These are phyloP conservation scores for Flaveria trinervia DNA, from an alignment of 129 eudicot genomes.

Conservation along the genomic window DNA sequence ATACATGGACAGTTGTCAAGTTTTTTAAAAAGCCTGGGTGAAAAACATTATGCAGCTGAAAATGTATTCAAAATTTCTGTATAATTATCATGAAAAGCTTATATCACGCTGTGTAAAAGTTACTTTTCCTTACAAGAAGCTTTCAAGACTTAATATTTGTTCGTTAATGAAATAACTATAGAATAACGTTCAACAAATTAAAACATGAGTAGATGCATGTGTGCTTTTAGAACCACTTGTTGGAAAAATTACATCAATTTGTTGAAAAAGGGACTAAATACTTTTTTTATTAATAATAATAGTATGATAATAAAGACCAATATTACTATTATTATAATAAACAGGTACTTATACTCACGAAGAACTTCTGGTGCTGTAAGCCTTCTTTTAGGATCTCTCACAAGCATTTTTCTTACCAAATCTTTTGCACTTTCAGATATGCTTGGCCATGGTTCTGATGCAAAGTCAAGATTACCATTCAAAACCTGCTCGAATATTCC, in stretches of 20 bases:
- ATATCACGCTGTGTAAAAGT: neutral
- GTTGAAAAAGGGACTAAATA: neutral
- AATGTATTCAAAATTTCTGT: neutral
- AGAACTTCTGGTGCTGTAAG: conserved; percentile 88
- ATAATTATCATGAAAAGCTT: neutral
- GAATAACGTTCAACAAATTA: neutral
- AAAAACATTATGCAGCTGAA: neutral
- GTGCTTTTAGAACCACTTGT: conserved; percentile 14
- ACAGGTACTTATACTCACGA: conserved; percentile 50
- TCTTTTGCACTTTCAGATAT: conserved; percentile 93
- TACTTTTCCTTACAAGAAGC: conserved; percentile 8
- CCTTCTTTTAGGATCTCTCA: conserved; percentile 85
- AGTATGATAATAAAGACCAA: neutral
- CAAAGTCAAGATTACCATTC: conserved; percentile 86
- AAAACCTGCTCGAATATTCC: conserved; percentile 97
- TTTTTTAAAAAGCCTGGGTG: neutral
- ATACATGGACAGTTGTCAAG: neutral
- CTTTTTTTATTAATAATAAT: neutral
- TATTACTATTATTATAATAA: neutral
- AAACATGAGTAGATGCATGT: conserved; percentile 20
- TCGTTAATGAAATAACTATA: neutral
- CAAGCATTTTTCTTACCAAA: conserved; percentile 88
- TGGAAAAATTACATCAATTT: conserved; percentile 1
- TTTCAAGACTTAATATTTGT: conserved; percentile 9
- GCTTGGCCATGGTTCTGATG: conserved; percentile 96